Percentiles rank a stretch among this genome's conserved stretches.
Conservation (phyloP, 495 filamentous ascomycete genomes). For the Lophiostoma macrostomum region DNA sequence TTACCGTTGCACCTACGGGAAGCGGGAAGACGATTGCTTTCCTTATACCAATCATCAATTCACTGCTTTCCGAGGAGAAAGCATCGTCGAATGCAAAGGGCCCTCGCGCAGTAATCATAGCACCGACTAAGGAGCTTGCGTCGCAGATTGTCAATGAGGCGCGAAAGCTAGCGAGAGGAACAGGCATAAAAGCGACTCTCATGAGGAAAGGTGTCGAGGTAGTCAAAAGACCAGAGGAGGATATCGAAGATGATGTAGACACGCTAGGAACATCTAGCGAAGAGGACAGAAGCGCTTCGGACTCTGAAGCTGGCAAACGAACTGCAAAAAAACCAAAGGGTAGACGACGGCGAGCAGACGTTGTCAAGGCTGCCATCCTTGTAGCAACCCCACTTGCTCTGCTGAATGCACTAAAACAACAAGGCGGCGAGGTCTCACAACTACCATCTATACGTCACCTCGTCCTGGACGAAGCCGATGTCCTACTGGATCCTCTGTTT, state of each 20-base stretch:
- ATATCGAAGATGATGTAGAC: conserved; percentile 25
- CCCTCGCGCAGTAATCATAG: conserved; percentile 66
- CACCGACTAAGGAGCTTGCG: conserved; percentile 88
- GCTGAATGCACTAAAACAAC: conserved; percentile 63
- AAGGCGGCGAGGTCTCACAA: conserved; percentile 43
- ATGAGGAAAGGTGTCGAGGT: conserved; percentile 83
- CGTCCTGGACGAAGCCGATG: conserved; percentile 91
- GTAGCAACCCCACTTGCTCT: conserved; percentile 84
- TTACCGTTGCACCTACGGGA: conserved; percentile 89
- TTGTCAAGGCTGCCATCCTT: conserved; percentile 71
- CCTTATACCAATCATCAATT: conserved; percentile 78
- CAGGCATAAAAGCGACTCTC: conserved; percentile 72
- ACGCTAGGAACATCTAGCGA: conserved; percentile 34
- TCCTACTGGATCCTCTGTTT: conserved; percentile 88
- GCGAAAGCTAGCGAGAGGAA: conserved; percentile 72
- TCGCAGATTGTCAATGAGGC: conserved; percentile 91
- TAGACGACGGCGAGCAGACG: conserved; percentile 27
- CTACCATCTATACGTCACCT: conserved; percentile 67
- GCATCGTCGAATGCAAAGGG: conserved; percentile 26
- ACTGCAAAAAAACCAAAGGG: conserved; percentile 33
- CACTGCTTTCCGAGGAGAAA: conserved; percentile 55
- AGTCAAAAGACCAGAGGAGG: conserved; percentile 45
- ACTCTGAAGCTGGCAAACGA: neutral
- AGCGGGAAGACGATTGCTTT: conserved; percentile 97
- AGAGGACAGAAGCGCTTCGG: conserved; percentile 35